Conservation (phyloP, 257 asterid species). For the Datura wrightii region DNA sequence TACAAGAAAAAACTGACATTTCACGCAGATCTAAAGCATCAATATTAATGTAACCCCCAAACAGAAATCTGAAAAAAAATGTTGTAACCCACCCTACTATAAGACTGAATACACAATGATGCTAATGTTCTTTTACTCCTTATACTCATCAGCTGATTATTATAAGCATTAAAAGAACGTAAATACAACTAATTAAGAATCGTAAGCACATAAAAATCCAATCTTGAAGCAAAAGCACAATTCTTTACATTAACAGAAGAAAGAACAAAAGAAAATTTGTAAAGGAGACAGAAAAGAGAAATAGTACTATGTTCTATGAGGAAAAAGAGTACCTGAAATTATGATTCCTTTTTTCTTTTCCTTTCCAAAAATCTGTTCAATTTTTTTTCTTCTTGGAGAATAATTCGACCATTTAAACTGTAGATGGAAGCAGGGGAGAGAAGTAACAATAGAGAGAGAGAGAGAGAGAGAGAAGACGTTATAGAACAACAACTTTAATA, state of each 20-base stretch:
- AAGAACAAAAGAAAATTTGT: background rate
- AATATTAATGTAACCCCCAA: background rate
- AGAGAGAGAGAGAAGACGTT: background rate
- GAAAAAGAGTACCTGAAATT: background rate
- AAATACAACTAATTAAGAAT: background rate
- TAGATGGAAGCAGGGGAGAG: background rate
- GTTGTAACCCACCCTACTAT: background rate
- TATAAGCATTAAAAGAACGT: conserved; percentile 4
- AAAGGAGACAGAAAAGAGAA: background rate
- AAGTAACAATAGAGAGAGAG: background rate
- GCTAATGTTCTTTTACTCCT: background rate
- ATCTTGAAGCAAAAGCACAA: conserved; percentile 19
- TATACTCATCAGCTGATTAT: background rate
- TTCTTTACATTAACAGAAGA: background rate
- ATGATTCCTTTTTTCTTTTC: background rate
- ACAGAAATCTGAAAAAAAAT: background rate
- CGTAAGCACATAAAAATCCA: conserved; percentile 25
- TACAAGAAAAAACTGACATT: background rate
- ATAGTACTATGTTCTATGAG: background rate
- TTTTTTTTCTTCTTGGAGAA: background rate
- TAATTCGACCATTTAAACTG: background rate
- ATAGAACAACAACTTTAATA: background rate
- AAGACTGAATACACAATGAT: background rate
- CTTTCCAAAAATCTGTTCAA: background rate
- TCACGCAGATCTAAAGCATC: conserved; percentile 25